These are phyloP conservation scores for Nicotiana obtusifolia DNA, from an alignment of 257 asterid genomes.

Conservation along the genomic window DNA sequence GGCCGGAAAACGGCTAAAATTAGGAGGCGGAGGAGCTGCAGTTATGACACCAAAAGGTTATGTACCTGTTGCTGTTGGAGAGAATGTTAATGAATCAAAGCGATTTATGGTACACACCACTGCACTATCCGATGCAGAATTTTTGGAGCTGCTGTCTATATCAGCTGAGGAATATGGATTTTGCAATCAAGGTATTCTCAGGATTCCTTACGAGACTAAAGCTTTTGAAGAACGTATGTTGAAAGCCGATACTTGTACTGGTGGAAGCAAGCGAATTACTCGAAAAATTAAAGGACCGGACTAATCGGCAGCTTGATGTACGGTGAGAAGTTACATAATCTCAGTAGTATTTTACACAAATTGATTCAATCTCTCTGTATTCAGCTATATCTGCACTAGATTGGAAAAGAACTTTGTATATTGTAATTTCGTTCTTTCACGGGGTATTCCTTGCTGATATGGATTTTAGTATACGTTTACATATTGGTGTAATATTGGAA, in stretches of 20 bases:
- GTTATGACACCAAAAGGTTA: constrained; percentile 41
- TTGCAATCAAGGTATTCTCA: constrained; percentile 42
- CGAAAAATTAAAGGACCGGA: not conserved
- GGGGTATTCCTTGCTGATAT: not conserved
- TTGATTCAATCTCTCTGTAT: not conserved
- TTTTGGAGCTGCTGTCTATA: constrained; percentile 38
- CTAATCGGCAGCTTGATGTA: not conserved
- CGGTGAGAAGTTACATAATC: not conserved
- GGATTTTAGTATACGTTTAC: not conserved
- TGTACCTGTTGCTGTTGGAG: constrained; percentile 54
- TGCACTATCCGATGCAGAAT: constrained; percentile 42
- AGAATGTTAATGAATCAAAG: constrained; percentile 24
- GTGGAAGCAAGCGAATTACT: not conserved
- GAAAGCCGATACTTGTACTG: not conserved
- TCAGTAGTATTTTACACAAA: not conserved
- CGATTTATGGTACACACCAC: constrained; percentile 48
- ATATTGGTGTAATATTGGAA: not conserved
- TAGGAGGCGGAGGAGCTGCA: constrained; percentile 5
- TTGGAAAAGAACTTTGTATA: not conserved
- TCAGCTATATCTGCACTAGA: not conserved
- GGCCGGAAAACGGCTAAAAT: constrained; percentile 15
- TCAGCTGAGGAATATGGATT: constrained; percentile 70
- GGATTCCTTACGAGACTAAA: constrained; percentile 46
- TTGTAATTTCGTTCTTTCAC: not conserved
- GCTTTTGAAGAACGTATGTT: constrained; percentile 44